Percentiles rank a stretch among this genome's conserved stretches.
phyloP scores from a whole-genome alignment of 257 asterid species.

The Marsdenia floribunda region DNA sequence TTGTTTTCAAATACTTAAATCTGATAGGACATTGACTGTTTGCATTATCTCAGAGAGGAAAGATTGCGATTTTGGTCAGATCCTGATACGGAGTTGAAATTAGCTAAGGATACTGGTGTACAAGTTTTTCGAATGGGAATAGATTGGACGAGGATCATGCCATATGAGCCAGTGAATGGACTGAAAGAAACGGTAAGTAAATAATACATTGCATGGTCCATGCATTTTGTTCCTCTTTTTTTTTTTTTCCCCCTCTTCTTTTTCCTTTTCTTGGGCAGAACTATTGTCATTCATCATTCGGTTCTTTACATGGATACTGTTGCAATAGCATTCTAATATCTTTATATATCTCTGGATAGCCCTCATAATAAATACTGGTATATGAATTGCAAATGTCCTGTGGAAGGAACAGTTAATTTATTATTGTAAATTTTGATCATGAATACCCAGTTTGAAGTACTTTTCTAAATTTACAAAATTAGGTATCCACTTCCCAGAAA shows the following conservation, averaged over 20 bases:
- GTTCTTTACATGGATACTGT: not conserved
- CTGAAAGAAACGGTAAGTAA: constrained; percentile 53
- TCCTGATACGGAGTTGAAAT: constrained; percentile 83
- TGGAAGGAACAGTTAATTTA: not conserved
- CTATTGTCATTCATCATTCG: not conserved
- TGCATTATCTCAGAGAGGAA: constrained; percentile 66
- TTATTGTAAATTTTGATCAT: not conserved
- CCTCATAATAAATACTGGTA: not conserved
- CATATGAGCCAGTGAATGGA: constrained; percentile 69
- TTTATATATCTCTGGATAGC: too few species aligned
- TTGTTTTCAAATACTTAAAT: not conserved
- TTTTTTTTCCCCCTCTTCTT: too few species aligned
- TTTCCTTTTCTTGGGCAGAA: too few species aligned
- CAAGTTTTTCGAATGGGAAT: constrained; percentile 92
- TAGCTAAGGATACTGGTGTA: constrained; percentile 87
- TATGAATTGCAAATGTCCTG: not conserved
- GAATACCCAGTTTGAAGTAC: not conserved
- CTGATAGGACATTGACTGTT: not conserved
- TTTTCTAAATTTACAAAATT: too few species aligned
- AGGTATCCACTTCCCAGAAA: not conserved
- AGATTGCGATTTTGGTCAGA: constrained; percentile 96
- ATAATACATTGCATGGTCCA: not conserved
- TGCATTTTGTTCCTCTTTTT: not conserved
- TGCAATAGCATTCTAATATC: not conserved
- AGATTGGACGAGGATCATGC: constrained; percentile 98